phyloP scores from a whole-genome alignment of 805 yeast genomes.

The Isabelozyma gotoi region DNA sequence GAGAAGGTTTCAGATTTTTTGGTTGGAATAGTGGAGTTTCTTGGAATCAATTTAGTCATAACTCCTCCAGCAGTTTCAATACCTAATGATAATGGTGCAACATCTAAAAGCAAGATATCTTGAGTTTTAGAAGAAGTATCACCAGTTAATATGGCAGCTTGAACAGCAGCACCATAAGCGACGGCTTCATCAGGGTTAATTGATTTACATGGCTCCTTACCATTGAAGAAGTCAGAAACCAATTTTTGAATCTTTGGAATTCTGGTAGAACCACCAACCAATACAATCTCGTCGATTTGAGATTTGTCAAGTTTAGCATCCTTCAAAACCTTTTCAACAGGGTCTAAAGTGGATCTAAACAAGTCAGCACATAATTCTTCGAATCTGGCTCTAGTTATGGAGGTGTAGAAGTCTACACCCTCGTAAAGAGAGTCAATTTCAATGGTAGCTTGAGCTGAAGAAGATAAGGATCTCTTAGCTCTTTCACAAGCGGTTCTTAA shows the following conservation, averaged over 20 bases:
- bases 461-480: slow-evolving; percentile 94
- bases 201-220: slow-evolving; percentile 95
- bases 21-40: slow-evolving; percentile 95
- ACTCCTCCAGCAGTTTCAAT: slow-evolving; percentile 98
- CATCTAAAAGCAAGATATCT: slow-evolving; percentile 73
- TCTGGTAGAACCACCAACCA: slow-evolving; percentile 99
- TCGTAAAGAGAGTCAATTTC: slow-evolving; percentile 94
- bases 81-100: slow-evolving; percentile 91
- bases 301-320: slow-evolving; percentile 87
- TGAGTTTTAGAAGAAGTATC: slow-evolving; percentile 54
- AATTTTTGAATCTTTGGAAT: slow-evolving; percentile 97
- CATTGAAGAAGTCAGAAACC: slow-evolving; percentile 85
- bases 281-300: slow-evolving; percentile 90
- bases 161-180: slow-evolving; percentile 99
- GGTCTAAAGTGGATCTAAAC: slow-evolving; percentile 92
- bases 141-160: slow-evolving; percentile 96
- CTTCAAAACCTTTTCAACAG: slow-evolving; percentile 92
- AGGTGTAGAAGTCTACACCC: slow-evolving; percentile 93
- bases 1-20: slow-evolving; percentile 94
- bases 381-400: slow-evolving; percentile 95
- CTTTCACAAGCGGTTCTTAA: slow-evolving; percentile 97
- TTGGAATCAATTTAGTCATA: slow-evolving; percentile 91
- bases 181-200: slow-evolving; percentile 99
- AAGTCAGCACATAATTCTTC: slow-evolving; percentile 93
- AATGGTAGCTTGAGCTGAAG: slow-evolving; percentile 92